Evolutionary conservation across 1,284 basidiomycete genomes (phyloP), one percentile per base, ranked within the genome.

Genomic region (Flammula alnicola): DNA sequence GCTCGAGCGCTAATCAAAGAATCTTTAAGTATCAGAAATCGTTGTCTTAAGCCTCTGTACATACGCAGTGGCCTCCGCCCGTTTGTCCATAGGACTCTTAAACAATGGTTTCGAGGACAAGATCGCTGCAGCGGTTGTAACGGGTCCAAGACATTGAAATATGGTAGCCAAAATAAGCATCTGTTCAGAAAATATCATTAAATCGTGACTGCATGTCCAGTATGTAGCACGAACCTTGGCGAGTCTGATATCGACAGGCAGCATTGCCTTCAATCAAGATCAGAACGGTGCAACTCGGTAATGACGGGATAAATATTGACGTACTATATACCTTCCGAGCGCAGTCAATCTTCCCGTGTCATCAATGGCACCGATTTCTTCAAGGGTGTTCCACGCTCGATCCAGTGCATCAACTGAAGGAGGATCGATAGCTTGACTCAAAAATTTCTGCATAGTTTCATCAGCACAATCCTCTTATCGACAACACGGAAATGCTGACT

Each of bases 61-160:
- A 49, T 62, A 92, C 86, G 76, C 76, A 43, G 75, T 80, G 5
- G 88, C 86, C 60, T 93, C 91, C 25, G 95, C 89, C 5, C 93
- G 77, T 67, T 87, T 87, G 26, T 96, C 93, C 64, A 89, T 78
- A 0, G 93, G 91, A 44, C 75, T 90, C 3, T 84, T 63, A 68
- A 97, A 97, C 30, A 98, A 68, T 1, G 95, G 88, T 63, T 96
- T 96, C 20, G 86, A 90, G 1, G 93, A 95, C 39, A 97, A 70
- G 56, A 84, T 76, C n/a, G 93, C 91, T 1, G 88, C 87, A 29
- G 93, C 80, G 1, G 90, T 92, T n/a, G 94, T 75, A 17, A 91
- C 76, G 40, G 84, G 83, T 48, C 83, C 84, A 6, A 95, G 71
- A 56, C 91, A 94, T 57, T 81, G 81, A 71, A 95, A 93, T 36